Conservation (phyloP, 164 flowering plant genomes). For the Stephania japonica region DNA sequence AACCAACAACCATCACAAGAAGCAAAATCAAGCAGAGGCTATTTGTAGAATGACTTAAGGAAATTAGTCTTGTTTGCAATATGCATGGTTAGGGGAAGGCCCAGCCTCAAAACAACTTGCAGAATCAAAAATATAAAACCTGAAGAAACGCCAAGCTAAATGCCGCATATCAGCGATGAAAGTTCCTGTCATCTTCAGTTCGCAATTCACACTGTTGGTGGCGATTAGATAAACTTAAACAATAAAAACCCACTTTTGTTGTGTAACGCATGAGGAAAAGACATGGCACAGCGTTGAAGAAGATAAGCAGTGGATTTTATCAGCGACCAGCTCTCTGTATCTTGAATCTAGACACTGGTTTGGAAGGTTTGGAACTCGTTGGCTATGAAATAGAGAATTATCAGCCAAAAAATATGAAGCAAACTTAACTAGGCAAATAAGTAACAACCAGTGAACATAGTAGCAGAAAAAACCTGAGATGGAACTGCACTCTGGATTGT, state of each 20-base stretch:
- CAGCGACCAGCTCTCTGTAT: conserved; percentile 53
- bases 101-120: too few species aligned
- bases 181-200: neutral
- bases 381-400: conserved; percentile 19
- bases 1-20: too few species aligned
- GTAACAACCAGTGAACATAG: neutral
- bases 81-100: too few species aligned
- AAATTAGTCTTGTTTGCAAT: too few species aligned
- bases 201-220: neutral
- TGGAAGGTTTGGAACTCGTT: conserved; percentile 44
- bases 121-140: neutral
- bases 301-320: conserved; percentile 5
- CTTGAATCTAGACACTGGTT: conserved; percentile 89
- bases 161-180: neutral
- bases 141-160: neutral
- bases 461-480: conserved; percentile 34
- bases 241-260: neutral
- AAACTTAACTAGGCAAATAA: neutral
- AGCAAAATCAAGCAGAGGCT: too few species aligned
- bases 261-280: neutral
- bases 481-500: conserved; percentile 21
- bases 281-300: neutral
- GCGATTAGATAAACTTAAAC: neutral
- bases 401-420: neutral
- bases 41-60: too few species aligned